A percentile compares a stretch with the other conserved stretches of the same genome.
Evolutionary conservation across 306 rosid species (phyloP).

Genomic region (Begonia loranthoides): DNA sequence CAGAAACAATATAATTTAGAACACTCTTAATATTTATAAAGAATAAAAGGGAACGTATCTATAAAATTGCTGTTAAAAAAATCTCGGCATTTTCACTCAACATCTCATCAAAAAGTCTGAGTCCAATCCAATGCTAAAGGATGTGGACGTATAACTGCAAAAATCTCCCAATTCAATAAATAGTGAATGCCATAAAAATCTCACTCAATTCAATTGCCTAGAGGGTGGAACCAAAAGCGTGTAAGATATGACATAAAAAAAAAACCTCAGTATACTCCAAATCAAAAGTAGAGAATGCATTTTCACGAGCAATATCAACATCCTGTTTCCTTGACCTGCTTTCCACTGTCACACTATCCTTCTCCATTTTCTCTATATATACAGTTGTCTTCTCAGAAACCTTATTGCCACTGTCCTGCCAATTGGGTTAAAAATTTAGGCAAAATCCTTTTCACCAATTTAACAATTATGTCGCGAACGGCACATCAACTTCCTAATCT

Average conservation of each 20-base stretch:
- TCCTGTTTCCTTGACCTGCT: slow-evolving; percentile 5
- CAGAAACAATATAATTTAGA: no score
- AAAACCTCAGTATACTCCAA: slow-evolving; percentile 9
- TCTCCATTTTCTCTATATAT: slow-evolving; percentile 3
- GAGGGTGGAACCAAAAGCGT: no score
- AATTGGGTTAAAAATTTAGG: slow-evolving; percentile 4
- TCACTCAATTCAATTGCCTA: no score
- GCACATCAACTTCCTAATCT: no score
- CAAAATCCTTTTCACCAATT: background rate
- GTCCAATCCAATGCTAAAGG: background rate
- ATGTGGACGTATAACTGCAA: background rate
- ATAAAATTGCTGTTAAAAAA: no score
- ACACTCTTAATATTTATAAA: no score
- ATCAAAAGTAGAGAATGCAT: slow-evolving; percentile 4
- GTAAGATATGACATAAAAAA: background rate
- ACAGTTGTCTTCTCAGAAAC: slow-evolving; percentile 6
- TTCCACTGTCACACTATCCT: slow-evolving; percentile 4
- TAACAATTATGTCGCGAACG: no score
- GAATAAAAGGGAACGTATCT: no score
- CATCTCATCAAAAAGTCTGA: no score
- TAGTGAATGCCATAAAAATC: background rate
- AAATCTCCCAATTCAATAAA: background rate
- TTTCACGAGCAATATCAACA: slow-evolving; percentile 1
- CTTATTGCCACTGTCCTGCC: slow-evolving; percentile 7
- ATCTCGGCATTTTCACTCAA: no score